Evolutionary conservation across 768 basidiomycete genomes (phyloP).

Genomic region (Dentipellis fragilis): DNA sequence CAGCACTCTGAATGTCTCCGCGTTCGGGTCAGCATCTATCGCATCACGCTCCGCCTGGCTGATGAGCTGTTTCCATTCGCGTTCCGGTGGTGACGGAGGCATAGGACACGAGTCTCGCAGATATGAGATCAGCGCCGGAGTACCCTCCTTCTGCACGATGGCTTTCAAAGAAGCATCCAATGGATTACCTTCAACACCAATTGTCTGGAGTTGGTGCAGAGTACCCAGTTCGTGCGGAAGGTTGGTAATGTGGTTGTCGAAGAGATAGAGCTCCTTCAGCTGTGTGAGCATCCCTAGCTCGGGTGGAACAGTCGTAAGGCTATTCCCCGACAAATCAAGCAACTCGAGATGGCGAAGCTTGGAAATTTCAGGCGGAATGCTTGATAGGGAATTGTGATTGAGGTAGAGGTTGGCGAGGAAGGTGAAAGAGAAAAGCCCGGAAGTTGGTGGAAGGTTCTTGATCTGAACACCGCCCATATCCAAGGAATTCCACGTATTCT

Average conservation of each 20-base stretch:
- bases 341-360: slow-evolving; percentile 78
- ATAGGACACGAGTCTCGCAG: slow-evolving; percentile 91
- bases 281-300: slow-evolving; percentile 87
- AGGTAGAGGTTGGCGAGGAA: slow-evolving; percentile 93
- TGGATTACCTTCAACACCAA: slow-evolving; percentile 97
- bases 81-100: slow-evolving; percentile 69
- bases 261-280: slow-evolving; percentile 87
- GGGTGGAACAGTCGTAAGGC: slow-evolving; percentile 62
- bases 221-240: slow-evolving; percentile 85
- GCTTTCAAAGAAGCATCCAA: slow-evolving; percentile 66
- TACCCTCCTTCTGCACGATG: slow-evolving; percentile 93
- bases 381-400: slow-evolving; percentile 82
- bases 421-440: slow-evolving; percentile 75
- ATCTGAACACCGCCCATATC: slow-evolving; percentile 96
- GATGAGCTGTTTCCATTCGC: slow-evolving; percentile 63
- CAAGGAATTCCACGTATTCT: slow-evolving; percentile 79
- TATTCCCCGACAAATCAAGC: slow-evolving; percentile 89
- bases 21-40: slow-evolving; percentile 47
- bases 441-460: slow-evolving; percentile 75
- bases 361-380: slow-evolving; percentile 75
- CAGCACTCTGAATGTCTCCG: slow-evolving; percentile 73
- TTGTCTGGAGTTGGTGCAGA: slow-evolving; percentile 82
- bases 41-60: slow-evolving; percentile 49
- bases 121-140: slow-evolving; percentile 73
- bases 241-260: slow-evolving; percentile 87